Percentiles rank a stretch among this genome's conserved stretches.
Conservation (phyloP, 148 eudicot species). For the Fagopyrum esculentum region DNA sequence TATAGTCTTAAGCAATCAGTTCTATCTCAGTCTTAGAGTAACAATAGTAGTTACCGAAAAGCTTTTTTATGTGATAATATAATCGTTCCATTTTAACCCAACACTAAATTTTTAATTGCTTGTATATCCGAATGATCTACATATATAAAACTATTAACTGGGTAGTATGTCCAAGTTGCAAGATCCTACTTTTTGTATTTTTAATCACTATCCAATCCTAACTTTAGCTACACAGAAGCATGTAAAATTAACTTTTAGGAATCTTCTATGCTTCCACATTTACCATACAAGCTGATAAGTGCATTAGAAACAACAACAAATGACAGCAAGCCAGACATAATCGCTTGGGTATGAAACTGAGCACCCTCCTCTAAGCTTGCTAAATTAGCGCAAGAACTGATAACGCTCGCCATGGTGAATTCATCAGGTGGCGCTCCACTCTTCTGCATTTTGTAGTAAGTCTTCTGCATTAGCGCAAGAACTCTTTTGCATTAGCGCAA, state of each 20-base stretch:
- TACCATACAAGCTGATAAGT: conserved; percentile 82
- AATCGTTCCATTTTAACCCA: too few species aligned
- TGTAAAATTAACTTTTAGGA: conserved; percentile 19
- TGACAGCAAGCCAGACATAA: conserved; percentile 56
- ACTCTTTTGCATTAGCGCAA: too few species aligned
- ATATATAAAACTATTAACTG: not conserved
- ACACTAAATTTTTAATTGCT: too few species aligned
- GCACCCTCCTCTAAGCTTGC: conserved; percentile 83
- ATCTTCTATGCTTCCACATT: conserved; percentile 80
- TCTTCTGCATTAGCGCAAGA: too few species aligned
- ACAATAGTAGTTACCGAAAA: too few species aligned
- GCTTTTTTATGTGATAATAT: too few species aligned
- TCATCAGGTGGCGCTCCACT: conserved; percentile 54
- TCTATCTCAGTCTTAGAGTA: not conserved
- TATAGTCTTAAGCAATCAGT: not conserved
- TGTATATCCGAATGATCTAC: not conserved
- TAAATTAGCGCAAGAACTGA: conserved; percentile 79
- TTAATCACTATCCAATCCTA: not conserved
- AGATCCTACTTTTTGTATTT: not conserved
- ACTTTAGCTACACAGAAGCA: not conserved
- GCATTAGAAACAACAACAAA: conserved; percentile 75
- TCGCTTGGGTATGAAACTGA: conserved; percentile 76
- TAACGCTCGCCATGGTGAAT: conserved; percentile 70
- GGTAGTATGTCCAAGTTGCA: not conserved
- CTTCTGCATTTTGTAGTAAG: conserved; percentile 51